A percentile compares a stretch with the other conserved stretches of the same genome.
These are phyloP conservation scores for Euphorbia lathyris DNA, from an alignment of 345 rosid genomes.

Conservation along the genomic window DNA sequence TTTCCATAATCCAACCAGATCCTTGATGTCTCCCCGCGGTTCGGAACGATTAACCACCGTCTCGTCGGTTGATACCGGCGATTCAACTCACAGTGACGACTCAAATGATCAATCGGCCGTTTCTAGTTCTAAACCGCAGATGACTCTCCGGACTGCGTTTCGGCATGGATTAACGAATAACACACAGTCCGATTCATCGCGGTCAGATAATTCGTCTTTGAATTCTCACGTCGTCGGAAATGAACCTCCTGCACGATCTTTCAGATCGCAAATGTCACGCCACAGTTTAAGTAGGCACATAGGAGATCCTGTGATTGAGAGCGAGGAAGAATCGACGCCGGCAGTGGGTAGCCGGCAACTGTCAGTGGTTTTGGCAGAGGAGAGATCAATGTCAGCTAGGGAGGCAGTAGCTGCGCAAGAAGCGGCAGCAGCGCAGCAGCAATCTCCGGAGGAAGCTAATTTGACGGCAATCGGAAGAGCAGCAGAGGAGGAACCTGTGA, in stretches of 20 bases:
- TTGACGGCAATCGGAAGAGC: conserved; percentile 1
- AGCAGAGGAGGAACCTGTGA: conserved; percentile 33
- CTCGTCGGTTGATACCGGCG: conserved; percentile 14
- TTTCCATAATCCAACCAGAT: conserved; percentile 17
- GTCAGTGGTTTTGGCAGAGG: conserved; percentile 50
- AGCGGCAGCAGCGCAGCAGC: conserved; percentile 44
- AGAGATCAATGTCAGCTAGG: conserved; percentile 69
- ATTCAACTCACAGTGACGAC: conserved; percentile 11
- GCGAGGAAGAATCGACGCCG: conserved; percentile 31
- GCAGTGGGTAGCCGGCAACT: conserved; percentile 39
- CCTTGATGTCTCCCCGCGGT: conserved; percentile 22
- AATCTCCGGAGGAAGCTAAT: conserved; percentile 12
- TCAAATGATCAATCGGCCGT: conserved; percentile 5
- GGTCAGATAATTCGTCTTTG: conserved; percentile 29
- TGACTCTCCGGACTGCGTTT: conserved; percentile 49
- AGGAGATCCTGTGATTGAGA: conserved; percentile 2
- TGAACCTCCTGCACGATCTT: conserved; percentile 31
- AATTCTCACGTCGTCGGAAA: conserved; percentile 26
- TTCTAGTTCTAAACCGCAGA: conserved; percentile 27
- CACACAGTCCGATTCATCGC: conserved; percentile 14
- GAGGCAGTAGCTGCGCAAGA: conserved; percentile 79
- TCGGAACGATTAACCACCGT: conserved; percentile 31
- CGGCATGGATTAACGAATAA: conserved; percentile 31
- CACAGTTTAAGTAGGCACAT: conserved; percentile 41
- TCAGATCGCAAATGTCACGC: conserved; percentile 50